Percentiles rank a stretch among this genome's conserved stretches.
Conservation (phyloP, 2,329 filamentous ascomycete species). For the Xylariomycetidae sp. region DNA sequence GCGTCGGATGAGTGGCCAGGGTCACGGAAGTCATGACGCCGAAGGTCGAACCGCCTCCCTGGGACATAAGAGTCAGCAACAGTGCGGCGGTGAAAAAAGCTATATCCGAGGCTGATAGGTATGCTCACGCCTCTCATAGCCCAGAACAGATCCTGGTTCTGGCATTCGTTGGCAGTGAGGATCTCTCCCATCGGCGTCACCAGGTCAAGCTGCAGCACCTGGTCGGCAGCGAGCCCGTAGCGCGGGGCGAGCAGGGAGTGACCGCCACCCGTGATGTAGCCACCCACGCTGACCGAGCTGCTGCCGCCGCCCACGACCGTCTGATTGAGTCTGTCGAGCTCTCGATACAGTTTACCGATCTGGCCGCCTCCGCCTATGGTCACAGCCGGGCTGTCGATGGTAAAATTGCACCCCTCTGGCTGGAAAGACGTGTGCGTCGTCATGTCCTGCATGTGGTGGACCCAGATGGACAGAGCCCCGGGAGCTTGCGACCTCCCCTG, state of each 20-base stretch:
- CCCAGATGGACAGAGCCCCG: constrained; percentile 51
- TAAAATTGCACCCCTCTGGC: constrained; percentile 34
- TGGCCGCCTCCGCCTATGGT: constrained; percentile 50
- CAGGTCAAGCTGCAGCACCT: constrained; percentile 54
- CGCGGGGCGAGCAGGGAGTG: constrained; percentile 49
- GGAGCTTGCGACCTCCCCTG: constrained; percentile 41
- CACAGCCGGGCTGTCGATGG: constrained; percentile 44
- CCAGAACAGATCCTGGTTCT: constrained; percentile 59
- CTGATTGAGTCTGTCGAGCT: constrained; percentile 39
- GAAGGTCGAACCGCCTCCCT: constrained; percentile 58
- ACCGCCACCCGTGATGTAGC: constrained; percentile 58
- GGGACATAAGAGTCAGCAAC: too few relatives aligned
- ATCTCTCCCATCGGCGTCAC: constrained; percentile 48
- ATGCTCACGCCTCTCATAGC: constrained; percentile 51
- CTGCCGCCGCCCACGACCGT: constrained; percentile 51
- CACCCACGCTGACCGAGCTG: constrained; percentile 54
- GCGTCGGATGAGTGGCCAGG: constrained; percentile 43
- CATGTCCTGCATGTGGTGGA: constrained; percentile 39
- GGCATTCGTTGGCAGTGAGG: constrained; percentile 45
- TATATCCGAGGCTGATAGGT: neutral
- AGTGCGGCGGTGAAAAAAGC: too few relatives aligned
- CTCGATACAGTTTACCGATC: constrained; percentile 43
- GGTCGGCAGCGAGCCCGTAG: constrained; percentile 58
- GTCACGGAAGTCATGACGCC: constrained; percentile 56
- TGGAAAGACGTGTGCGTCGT: constrained; percentile 35